Conservation (phyloP, 2,329 filamentous ascomycete genomes). For the Fusarium tuaranense region DNA sequence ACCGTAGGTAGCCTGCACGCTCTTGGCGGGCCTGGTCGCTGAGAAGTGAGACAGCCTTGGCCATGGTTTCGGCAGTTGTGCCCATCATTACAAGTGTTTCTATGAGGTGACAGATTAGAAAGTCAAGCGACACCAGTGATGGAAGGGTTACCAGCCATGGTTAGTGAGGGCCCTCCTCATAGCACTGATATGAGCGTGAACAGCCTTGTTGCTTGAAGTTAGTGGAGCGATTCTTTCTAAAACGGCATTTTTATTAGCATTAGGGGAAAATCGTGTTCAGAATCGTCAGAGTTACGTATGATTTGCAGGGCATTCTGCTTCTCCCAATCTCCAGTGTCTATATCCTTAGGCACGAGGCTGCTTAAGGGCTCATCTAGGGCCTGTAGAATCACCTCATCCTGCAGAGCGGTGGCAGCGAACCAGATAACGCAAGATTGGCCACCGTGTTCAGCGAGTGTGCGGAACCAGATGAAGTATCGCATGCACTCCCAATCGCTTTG, state of each 20-base stretch:
- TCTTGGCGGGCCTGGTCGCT: neutral
- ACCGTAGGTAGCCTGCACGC: neutral
- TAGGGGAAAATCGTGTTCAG: neutral
- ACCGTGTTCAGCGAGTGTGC: too few relatives aligned
- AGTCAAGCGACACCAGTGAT: too few relatives aligned
- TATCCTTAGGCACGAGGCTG: neutral
- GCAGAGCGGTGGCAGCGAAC: neutral
- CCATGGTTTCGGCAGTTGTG: neutral
- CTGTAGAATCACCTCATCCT: neutral
- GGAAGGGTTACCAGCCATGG: too few relatives aligned
- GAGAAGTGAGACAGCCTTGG: neutral
- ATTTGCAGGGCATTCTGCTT: neutral
- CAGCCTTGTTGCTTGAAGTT: neutral
- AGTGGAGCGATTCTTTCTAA: neutral
- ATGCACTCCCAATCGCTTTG: too few relatives aligned
- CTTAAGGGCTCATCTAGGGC: neutral
- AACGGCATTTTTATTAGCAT: neutral
- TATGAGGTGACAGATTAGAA: too few relatives aligned
- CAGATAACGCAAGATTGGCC: neutral
- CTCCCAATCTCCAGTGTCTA: too few relatives aligned
- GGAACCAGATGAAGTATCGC: too few relatives aligned
- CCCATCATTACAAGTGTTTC: too few relatives aligned
- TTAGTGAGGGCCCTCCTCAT: too few relatives aligned
- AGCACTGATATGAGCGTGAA: neutral
- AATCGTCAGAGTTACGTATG: neutral